These are phyloP conservation scores for Didymella glomerata DNA, from an alignment of 2,329 filamentous ascomycete genomes.

Conservation along the genomic window DNA sequence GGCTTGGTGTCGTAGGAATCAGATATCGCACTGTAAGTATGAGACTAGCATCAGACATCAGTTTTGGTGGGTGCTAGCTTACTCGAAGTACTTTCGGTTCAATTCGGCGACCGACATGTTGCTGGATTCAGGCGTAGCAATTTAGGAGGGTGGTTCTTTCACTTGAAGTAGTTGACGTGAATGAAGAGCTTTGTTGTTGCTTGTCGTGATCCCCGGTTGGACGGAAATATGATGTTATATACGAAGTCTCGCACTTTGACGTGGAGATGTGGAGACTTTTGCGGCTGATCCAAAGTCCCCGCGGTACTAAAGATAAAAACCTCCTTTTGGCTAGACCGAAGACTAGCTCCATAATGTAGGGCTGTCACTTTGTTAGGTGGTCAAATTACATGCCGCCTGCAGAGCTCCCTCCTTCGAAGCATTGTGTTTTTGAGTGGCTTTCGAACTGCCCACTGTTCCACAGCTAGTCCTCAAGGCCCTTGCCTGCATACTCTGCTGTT, in stretches of 20 bases:
- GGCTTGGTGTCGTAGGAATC: constrained; percentile 64
- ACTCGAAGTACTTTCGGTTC: constrained; percentile 51
- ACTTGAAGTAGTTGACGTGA: background rate
- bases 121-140: background rate
- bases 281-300: constrained; percentile 16
- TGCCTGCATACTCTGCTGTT: background rate
- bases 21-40: constrained; percentile 58
- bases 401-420: too few relatives aligned
- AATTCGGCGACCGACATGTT: constrained; percentile 46
- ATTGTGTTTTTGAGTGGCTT: background rate
- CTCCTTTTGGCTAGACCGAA: constrained; percentile 10
- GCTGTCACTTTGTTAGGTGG: background rate
- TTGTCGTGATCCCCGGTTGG: too few relatives aligned
- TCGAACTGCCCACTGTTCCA: background rate
- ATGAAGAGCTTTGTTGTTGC: background rate
- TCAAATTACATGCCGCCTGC: background rate
- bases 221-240: background rate
- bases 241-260: background rate
- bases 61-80: constrained; percentile 2
- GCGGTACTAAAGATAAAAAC: constrained; percentile 7
- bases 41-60: constrained; percentile 4
- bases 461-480: background rate
- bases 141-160: background rate
- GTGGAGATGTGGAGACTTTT: constrained; percentile 10
- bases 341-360: constrained; percentile 1